phyloP scores from a whole-genome alignment of 176 grass and related monocot species.

The Zea mays region Zm-B73-REFERENCE-NAM-5.0 NC_050099.1:7448501-7449000 shows the following conservation, averaged over 20 bases:
- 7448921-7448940: background rate
- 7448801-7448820: conserved; percentile 17
- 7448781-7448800: background rate
- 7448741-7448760: background rate
- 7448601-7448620: background rate
- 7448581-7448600: conserved; percentile 3
- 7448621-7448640: conserved; percentile 7
- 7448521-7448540: background rate
- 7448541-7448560: background rate
- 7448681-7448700: background rate
- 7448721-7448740: background rate
- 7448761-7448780: background rate
- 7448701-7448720: background rate
- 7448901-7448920: background rate
- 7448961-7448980: background rate
- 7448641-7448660: conserved; percentile 20
- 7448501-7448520: background rate
- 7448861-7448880: background rate
- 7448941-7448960: background rate
- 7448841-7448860: conserved; percentile 34
- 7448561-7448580: background rate
- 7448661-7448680: background rate
- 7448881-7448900: conserved; percentile 27
- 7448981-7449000: background rate
- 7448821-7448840: background rate